Conservation (phyloP, 164 flowering plant species). For the Kalanchoe fedtschenkoi region DNA sequence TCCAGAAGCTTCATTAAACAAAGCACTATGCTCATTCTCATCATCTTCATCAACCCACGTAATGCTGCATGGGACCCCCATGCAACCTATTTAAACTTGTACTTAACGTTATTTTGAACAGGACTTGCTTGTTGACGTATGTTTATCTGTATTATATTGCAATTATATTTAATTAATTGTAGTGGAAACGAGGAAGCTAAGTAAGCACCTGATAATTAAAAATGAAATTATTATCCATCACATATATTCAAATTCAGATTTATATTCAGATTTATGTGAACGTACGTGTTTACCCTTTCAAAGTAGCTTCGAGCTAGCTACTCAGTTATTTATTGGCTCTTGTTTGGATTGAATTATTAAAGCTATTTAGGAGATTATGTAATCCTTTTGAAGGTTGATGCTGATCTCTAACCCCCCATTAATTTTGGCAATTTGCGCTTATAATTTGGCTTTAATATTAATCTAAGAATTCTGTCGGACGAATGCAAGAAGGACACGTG, state of each 20-base stretch:
- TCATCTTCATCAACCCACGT: slow-evolving; percentile 4
- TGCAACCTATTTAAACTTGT: neutral
- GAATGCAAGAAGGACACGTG: neutral
- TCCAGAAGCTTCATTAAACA: neutral
- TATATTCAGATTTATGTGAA: neutral
- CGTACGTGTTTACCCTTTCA: neutral
- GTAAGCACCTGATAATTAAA: no score
- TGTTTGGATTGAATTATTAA: neutral
- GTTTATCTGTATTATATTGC: no score
- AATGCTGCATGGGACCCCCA: slow-evolving; percentile 5
- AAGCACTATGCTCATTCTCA: neutral
- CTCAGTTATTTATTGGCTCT: neutral
- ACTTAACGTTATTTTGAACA: no score
- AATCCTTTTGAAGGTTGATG: neutral
- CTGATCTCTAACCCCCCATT: neutral
- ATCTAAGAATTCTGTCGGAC: neutral
- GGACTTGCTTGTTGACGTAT: no score
- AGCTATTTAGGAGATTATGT: neutral
- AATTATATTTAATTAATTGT: no score
- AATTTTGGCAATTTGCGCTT: neutral
- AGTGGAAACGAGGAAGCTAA: no score
- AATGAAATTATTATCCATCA: no score
- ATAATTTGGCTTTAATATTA: neutral
- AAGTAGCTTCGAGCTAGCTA: neutral
- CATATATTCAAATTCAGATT: neutral